Percentiles rank a stretch among this genome's conserved stretches.
phyloP scores from a whole-genome alignment of 768 basidiomycete species.

The Mrakia frigida region DNA sequence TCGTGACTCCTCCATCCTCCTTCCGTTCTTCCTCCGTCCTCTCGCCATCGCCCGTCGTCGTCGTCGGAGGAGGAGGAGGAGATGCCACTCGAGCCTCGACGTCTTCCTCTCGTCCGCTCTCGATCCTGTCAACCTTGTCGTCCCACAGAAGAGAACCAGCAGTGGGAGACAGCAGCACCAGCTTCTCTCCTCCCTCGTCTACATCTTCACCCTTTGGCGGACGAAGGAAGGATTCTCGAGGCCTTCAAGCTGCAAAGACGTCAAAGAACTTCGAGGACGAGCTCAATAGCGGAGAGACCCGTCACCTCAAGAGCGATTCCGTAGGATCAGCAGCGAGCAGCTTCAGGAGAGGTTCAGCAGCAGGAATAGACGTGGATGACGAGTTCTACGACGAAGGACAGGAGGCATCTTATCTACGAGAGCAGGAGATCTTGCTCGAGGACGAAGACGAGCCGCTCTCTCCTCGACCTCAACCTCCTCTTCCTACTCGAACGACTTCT shows the following conservation, averaged over 20 bases:
- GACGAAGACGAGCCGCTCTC: slow-evolving; percentile 5
- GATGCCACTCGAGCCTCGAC: background rate
- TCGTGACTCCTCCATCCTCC: background rate
- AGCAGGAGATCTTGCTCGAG: slow-evolving; percentile 6
- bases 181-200: background rate
- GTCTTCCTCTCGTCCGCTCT: slow-evolving; percentile 9
- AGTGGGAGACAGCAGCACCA: background rate
- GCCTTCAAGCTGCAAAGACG: slow-evolving; percentile 6
- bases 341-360: background rate
- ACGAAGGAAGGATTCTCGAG: slow-evolving; percentile 9
- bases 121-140: slow-evolving; percentile 5
- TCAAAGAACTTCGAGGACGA: slow-evolving; percentile 23
- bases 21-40: slow-evolving; percentile 5
- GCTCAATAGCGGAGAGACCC: slow-evolving; percentile 12
- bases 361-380: slow-evolving; percentile 17
- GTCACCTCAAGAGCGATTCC: background rate
- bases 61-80: background rate
- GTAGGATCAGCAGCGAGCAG: background rate
- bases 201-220: too few species aligned
- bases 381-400: background rate
- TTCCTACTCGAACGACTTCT: background rate
- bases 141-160: slow-evolving; percentile 14
- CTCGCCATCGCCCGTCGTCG: background rate
- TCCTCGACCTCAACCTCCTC: background rate
- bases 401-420: background rate